Evolutionary conservation across 2,329 filamentous ascomycete genomes (phyloP).

Genomic region (Calonectria montana): DNA sequence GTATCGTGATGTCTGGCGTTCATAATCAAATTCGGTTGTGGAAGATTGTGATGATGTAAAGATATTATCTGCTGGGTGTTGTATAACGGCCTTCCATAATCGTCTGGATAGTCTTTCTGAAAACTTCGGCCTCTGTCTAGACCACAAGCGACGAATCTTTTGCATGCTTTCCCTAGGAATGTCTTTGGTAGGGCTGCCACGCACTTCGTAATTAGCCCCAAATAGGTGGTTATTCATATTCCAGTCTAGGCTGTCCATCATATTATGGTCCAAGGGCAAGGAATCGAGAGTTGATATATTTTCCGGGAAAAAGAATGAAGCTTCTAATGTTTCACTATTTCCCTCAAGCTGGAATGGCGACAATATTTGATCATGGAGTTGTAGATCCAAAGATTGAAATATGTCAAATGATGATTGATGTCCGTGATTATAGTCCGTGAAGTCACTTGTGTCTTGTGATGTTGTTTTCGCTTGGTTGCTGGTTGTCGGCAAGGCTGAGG

Average conservation of each 20-base stretch:
- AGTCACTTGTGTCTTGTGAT: no score
- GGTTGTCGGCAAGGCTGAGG: no score
- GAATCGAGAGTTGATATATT: neutral
- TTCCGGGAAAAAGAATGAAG: neutral
- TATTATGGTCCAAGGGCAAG: neutral
- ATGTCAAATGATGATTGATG: neutral
- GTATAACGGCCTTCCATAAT: neutral
- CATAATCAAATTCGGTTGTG: fast-evolving
- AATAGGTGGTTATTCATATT: neutral
- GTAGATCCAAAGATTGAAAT: neutral
- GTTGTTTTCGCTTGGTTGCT: no score
- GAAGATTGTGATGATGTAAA: neutral
- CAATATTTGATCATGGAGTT: neutral
- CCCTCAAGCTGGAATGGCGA: neutral
- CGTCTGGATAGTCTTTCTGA: neutral
- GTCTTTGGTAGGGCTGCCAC: neutral
- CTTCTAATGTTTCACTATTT: neutral
- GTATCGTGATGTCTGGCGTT: neutral
- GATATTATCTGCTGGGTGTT: neutral
- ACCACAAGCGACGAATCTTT: neutral
- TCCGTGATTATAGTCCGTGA: no score
- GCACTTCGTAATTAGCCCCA: neutral
- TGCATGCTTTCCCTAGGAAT: neutral
- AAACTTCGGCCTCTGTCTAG: neutral
- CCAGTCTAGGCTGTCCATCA: neutral